Conservation (phyloP, 2,329 filamentous ascomycete genomes). For the Ascochyta rabiei region DNA sequence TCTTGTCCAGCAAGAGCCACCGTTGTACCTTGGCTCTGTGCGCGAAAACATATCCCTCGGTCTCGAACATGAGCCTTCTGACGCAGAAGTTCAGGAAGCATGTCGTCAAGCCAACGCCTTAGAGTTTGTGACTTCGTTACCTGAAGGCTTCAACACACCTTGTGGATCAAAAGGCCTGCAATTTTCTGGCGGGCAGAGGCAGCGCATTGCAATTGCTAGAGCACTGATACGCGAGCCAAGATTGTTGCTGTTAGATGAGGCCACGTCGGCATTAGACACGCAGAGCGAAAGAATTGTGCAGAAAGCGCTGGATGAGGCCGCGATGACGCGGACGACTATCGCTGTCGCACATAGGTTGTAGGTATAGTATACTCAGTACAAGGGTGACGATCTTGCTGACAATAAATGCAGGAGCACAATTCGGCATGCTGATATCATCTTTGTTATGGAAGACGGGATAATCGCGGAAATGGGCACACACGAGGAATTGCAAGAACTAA, state of each 20-base stretch:
- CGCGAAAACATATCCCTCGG: constrained; percentile 58
- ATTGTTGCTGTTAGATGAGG: constrained; percentile 64
- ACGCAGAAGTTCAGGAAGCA: constrained; percentile 56
- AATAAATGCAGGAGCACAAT: constrained; percentile 38
- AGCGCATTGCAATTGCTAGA: constrained; percentile 75
- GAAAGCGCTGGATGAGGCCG: constrained; percentile 66
- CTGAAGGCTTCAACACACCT: constrained; percentile 13
- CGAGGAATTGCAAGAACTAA: constrained; percentile 29
- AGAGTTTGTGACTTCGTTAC: constrained; percentile 40
- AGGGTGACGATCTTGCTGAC: neutral
- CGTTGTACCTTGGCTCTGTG: constrained; percentile 54
- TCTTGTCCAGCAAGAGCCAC: constrained; percentile 55
- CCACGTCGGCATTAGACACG: constrained; percentile 66
- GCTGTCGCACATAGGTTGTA: constrained; percentile 59
- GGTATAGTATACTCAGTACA: neutral
- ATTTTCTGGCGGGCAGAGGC: constrained; percentile 77
- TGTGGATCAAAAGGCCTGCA: constrained; percentile 55
- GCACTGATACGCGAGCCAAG: constrained; percentile 68
- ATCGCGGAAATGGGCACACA: constrained; percentile 49
- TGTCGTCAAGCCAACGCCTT: constrained; percentile 42
- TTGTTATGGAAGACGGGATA: constrained; percentile 48
- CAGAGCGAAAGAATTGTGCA: constrained; percentile 72
- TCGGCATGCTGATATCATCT: constrained; percentile 47
- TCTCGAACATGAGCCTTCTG: constrained; percentile 48
- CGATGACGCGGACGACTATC: constrained; percentile 50